Conservation (phyloP, 2,329 filamentous ascomycete genomes). For the Talaromyces sp. region DNA sequence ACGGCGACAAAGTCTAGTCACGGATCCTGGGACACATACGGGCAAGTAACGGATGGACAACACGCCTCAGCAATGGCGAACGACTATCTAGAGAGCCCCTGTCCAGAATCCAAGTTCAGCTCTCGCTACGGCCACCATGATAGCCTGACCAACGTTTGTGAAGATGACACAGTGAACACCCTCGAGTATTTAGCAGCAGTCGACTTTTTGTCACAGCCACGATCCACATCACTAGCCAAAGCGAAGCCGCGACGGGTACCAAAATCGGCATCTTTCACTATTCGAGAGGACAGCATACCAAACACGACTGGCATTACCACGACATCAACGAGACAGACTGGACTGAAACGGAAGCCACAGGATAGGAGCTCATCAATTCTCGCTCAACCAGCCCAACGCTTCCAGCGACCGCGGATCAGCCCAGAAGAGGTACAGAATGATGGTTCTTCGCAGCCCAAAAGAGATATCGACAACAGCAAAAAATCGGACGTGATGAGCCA, state of each 20-base stretch:
- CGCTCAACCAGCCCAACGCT: constrained; percentile 40
- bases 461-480: constrained; percentile 15
- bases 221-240: constrained; percentile 28
- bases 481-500: constrained; percentile 13
- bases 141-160: constrained; percentile 26
- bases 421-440: constrained; percentile 22
- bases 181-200: constrained; percentile 38
- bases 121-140: constrained; percentile 22
- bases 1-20: no score
- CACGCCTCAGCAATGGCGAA: not conserved
- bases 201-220: constrained; percentile 42
- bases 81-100: constrained; percentile 32
- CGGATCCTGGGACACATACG: no score
- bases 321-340: constrained; percentile 12
- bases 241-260: constrained; percentile 30
- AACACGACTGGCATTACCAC: constrained; percentile 9
- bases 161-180: constrained; percentile 23
- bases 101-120: constrained; percentile 26
- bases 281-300: constrained; percentile 37
- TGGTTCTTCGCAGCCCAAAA: not conserved
- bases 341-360: constrained; percentile 23
- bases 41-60: not conserved
- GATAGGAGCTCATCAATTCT: constrained; percentile 34
- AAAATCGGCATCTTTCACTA: constrained; percentile 31
- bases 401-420: constrained; percentile 33